phyloP scores from a whole-genome alignment of 2,329 filamentous ascomycete genomes.

The Stemphylium beticola region DNA sequence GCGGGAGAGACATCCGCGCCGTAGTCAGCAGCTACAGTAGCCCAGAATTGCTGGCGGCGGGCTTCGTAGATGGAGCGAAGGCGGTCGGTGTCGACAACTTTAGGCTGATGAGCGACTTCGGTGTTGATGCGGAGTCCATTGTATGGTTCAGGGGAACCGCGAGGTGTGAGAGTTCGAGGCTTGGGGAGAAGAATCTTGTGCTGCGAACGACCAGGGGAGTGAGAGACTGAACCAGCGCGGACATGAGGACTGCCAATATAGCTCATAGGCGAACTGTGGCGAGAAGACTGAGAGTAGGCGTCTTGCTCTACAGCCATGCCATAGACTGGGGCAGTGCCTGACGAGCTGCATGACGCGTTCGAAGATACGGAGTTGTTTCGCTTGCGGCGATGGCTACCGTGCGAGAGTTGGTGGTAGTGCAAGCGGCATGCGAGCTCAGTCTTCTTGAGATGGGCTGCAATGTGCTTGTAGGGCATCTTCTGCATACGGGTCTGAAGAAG shows the following conservation, averaged over 20 bases:
- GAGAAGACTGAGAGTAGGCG: conserved; percentile 45
- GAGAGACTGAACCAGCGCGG: conserved; percentile 46
- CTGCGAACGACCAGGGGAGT: conserved; percentile 62
- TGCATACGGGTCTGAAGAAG: conserved; percentile 82
- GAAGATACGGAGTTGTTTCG: conserved; percentile 74
- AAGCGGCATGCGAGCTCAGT: conserved; percentile 86
- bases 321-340: conserved; percentile 48
- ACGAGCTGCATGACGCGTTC: conserved; percentile 50
- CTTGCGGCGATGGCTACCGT: conserved; percentile 81
- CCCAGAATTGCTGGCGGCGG: conserved; percentile 76
- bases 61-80: conserved; percentile 73
- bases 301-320: conserved; percentile 46
- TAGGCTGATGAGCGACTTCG: conserved; percentile 52
- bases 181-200: conserved; percentile 66
- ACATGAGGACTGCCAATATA: conserved; percentile 51
- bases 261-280: conserved; percentile 52
- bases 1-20: conserved; percentile 67
- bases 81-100: conserved; percentile 67
- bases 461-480: conserved; percentile 92
- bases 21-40: conserved; percentile 73
- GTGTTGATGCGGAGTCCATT: conserved; percentile 54
- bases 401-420: conserved; percentile 85
- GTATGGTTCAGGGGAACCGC: conserved; percentile 47
- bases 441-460: conserved; percentile 83
- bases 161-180: conserved; percentile 57